A percentile compares a stretch with the other conserved stretches of the same genome.
phyloP scores from a whole-genome alignment of 148 eudicot species.

The Chenopodium quinoa region DNA sequence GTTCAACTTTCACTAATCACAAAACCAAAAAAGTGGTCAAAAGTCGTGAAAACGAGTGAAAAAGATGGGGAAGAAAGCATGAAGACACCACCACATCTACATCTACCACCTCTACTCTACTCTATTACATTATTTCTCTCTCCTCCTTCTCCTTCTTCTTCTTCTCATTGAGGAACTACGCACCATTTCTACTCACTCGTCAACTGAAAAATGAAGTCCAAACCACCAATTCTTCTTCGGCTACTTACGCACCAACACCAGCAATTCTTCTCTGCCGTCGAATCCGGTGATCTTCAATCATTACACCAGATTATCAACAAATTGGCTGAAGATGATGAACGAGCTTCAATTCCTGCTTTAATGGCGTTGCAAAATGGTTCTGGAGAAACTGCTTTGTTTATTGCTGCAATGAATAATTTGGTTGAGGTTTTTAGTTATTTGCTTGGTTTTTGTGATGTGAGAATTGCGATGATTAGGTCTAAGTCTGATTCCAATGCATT shows the following conservation, averaged over 20 bases:
- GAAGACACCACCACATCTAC: no score
- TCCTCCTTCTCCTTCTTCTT: no score
- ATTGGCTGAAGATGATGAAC: constrained; percentile 36
- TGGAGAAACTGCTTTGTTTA: constrained; percentile 62
- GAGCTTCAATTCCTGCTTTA: constrained; percentile 36
- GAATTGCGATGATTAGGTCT: constrained; percentile 49
- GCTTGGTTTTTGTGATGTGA: constrained; percentile 52
- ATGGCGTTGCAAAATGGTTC: constrained; percentile 57
- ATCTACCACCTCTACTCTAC: no score
- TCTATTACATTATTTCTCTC: no score
- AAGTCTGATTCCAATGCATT: constrained; percentile 61
- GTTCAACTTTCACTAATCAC: no score
- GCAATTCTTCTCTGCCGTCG: constrained; percentile 63
- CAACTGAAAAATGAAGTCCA: constrained; percentile 41
- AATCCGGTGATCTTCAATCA: constrained; percentile 48
- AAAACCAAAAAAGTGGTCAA: no score
- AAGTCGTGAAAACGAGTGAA: no score
- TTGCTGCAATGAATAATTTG: constrained; percentile 59
- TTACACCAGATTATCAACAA: constrained; percentile 37
- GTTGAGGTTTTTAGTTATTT: constrained; percentile 44
- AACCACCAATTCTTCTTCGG: constrained; percentile 32
- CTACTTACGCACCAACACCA: constrained; percentile 68
- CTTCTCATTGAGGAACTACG: no score
- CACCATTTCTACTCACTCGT: background rate
- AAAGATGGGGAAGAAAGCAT: no score